phyloP scores from a whole-genome alignment of 1,139 yeast species.

The Yamadazyma jaroonii region DNA sequence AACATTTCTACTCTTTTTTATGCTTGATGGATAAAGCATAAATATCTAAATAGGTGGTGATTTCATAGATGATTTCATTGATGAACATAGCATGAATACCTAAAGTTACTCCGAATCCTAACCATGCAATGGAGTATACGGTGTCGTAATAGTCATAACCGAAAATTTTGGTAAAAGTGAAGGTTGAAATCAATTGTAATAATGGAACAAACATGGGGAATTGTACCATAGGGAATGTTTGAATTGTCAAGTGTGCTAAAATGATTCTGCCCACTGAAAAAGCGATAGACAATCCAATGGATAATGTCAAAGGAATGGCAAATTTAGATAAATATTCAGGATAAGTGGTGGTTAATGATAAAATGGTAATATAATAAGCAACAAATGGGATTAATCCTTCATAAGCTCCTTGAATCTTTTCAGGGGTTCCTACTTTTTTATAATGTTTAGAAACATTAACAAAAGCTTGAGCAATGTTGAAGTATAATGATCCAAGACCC shows the following conservation, averaged over 20 bases:
- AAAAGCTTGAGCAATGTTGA: slow-evolving; percentile 73
- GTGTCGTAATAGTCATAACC: slow-evolving; percentile 38
- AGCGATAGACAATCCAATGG: slow-evolving; percentile 76
- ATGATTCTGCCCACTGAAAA: slow-evolving; percentile 88
- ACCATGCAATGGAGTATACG: slow-evolving; percentile 55
- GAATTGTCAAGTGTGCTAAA: slow-evolving; percentile 80
- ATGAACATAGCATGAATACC: slow-evolving; percentile 82
- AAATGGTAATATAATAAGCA: slow-evolving; percentile 55
- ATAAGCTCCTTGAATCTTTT: slow-evolving; percentile 42
- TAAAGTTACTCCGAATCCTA: slow-evolving; percentile 70
- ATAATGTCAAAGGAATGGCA: slow-evolving; percentile 59
- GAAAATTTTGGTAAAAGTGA: slow-evolving; percentile 35
- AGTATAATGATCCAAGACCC: slow-evolving; percentile 58
- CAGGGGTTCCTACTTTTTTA: slow-evolving; percentile 19
- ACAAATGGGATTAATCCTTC: slow-evolving; percentile 71
- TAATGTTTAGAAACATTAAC: slow-evolving; percentile 62
- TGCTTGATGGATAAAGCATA: slow-evolving; percentile 84
- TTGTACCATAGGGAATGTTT: slow-evolving; percentile 69
- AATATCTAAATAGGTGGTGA: slow-evolving; percentile 80
- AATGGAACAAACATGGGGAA: slow-evolving; percentile 69
- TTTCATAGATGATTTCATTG: slow-evolving; percentile 77
- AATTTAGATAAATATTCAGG: slow-evolving; percentile 51
- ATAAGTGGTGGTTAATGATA: slow-evolving; percentile 40
- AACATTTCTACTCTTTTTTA: slow-evolving; percentile 38
- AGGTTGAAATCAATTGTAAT: slow-evolving; percentile 47